phyloP scores from a whole-genome alignment of 1,284 basidiomycete species.

The Pyrrhoderma lamaoense region DNA sequence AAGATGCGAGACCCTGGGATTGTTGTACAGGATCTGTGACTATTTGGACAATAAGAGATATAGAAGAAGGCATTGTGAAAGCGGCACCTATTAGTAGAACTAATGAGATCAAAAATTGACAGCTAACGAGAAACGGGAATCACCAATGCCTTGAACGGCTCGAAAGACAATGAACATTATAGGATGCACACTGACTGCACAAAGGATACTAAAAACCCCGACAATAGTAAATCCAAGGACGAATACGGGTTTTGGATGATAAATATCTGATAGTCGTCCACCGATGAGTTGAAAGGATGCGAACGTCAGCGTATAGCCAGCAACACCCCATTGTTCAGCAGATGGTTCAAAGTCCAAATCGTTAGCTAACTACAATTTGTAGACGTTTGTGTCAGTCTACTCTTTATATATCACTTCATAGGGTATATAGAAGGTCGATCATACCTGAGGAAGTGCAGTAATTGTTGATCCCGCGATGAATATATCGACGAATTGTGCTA shows the following conservation, averaged over 20 bases:
- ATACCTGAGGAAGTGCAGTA: constrained; percentile 4
- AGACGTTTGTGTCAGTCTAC: constrained; percentile 9
- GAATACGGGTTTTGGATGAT: constrained; percentile 1
- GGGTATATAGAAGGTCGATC: background rate
- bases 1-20: constrained; percentile 37
- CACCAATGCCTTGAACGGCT: constrained; percentile 37
- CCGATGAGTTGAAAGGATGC: constrained; percentile 35
- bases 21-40: constrained; percentile 39
- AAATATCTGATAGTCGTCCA: constrained; percentile 1
- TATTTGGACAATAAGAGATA: constrained; percentile 38
- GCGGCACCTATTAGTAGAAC: constrained; percentile 21
- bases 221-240: background rate
- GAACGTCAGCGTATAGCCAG: constrained; percentile 38
- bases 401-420: too few species aligned
- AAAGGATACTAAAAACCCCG: constrained; percentile 2
- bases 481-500: constrained; percentile 39
- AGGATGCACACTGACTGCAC: constrained; percentile 7
- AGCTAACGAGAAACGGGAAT: background rate
- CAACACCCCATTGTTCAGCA: constrained; percentile 32
- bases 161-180: constrained; percentile 35
- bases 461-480: constrained; percentile 18
- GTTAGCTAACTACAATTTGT: constrained; percentile 22
- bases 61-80: constrained; percentile 41
- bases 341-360: constrained; percentile 24
- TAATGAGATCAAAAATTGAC: background rate